A percentile compares a stretch with the other conserved stretches of the same genome.
Evolutionary conservation across 2,329 filamentous ascomycete species (phyloP).

Genomic region (Scedosporium boydii): DNA sequence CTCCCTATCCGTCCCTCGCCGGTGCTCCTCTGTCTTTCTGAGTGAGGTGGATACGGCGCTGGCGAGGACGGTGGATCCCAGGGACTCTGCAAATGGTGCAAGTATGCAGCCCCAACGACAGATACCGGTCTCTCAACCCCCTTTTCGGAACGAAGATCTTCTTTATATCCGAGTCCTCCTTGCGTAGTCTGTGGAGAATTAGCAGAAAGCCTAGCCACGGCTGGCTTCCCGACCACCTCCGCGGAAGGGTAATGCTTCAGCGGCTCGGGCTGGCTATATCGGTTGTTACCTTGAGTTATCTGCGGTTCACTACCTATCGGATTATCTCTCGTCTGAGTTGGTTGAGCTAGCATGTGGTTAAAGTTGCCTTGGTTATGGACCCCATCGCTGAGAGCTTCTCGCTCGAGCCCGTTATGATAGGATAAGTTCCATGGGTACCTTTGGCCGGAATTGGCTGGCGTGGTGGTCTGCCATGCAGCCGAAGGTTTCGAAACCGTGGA

Average conservation of each 20-base stretch:
- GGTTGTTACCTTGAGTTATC: too few species aligned
- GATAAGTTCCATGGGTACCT: background rate
- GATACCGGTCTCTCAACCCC: background rate
- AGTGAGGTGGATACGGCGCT: background rate
- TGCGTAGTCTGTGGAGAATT: too few species aligned
- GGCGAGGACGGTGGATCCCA: background rate
- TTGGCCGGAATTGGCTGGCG: background rate
- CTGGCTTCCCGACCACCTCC: too few species aligned
- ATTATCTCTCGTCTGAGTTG: too few species aligned
- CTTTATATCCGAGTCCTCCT: background rate
- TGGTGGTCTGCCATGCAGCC: background rate
- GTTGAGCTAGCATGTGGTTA: too few species aligned
- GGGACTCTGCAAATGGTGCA: background rate
- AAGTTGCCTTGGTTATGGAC: too few species aligned
- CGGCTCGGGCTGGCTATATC: too few species aligned
- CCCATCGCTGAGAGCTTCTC: too few species aligned
- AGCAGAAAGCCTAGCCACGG: too few species aligned
- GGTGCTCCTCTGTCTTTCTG: background rate
- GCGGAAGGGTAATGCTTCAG: too few species aligned
- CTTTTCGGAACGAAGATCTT: background rate
- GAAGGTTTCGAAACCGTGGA: background rate
- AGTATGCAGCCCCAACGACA: background rate
- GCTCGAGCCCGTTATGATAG: too few species aligned
- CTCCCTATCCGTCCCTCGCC: background rate
- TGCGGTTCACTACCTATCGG: too few species aligned